Conservation (phyloP, 2,329 filamentous ascomycete genomes). For the Podosphaera xanthii region DNA sequence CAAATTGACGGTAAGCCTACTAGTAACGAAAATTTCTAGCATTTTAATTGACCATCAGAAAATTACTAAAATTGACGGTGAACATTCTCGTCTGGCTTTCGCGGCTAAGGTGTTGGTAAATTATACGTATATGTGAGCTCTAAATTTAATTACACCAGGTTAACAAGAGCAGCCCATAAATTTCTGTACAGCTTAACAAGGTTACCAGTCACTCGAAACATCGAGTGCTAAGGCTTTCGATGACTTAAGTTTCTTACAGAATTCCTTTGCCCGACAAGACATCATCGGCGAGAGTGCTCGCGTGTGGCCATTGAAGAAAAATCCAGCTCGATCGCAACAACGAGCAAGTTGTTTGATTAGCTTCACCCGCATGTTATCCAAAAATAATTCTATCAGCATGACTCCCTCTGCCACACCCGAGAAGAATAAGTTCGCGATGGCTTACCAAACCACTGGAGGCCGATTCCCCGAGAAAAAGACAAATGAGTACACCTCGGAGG, state of each 20-base stretch:
- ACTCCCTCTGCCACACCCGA: neutral
- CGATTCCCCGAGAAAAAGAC: slow-evolving; percentile 5
- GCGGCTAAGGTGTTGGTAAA: neutral
- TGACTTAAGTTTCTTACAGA: too few species aligned
- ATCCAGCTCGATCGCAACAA: too few species aligned
- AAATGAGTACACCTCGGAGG: slow-evolving; percentile 49
- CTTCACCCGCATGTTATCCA: too few species aligned
- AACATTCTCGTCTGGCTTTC: neutral
- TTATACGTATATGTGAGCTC: neutral
- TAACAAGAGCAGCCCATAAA: neutral
- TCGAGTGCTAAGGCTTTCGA: neutral
- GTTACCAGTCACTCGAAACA: neutral
- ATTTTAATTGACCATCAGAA: neutral
- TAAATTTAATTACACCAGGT: neutral
- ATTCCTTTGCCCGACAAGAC: too few species aligned
- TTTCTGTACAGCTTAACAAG: neutral
- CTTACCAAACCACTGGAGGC: neutral
- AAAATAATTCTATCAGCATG: neutral
- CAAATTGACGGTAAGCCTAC: too few species aligned
- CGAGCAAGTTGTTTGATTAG: too few species aligned
- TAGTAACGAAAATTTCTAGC: neutral
- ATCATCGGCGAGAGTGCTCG: too few species aligned
- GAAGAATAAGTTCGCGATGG: neutral
- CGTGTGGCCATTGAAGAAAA: too few species aligned
- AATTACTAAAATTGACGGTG: neutral